Base-by-base conservation (phyloP, 2,329 filamentous ascomycete species). In the Myriosclerotinia duriaeana region DNA sequence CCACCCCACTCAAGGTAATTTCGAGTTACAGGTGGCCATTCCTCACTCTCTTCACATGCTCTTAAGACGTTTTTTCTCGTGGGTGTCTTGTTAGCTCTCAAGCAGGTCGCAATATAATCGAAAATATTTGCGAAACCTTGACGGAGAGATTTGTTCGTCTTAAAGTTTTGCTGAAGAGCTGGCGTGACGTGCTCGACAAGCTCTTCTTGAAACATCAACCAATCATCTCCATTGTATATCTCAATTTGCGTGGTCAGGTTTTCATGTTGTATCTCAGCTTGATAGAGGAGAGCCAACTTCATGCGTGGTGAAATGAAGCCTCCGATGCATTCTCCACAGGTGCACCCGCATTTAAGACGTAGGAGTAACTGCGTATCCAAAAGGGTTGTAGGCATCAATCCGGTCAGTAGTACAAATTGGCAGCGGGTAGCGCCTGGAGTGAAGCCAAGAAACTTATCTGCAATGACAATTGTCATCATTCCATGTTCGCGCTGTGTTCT, bases 221-320 rank as follows among this genome's bases (percentile, higher is more conserved):
- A 56, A 42, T 26, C 54, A 6, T 26, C 22, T 26, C 54, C 38
- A 22, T 17, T 12, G 17, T 7, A 11, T 36, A 42, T 42, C n/a
- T 56, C 14, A 11, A 56, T 40, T 15, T n/a, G n/a, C 38, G 26
- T n/a, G 40, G 40, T 26, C 36, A 56, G n/a, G 17, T 5, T 20
- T 1, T 56, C 36, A 26, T 56, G 17, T 42, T 14, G 74, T 76
- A 66, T 55, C 62, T 77, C 71, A 8, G 75, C 76, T 58, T 76
- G 69, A 64, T 50, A 71, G 5, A 72, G 20, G 26, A 79, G 72
- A 42, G 72, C 73, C 52, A 66, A 65, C n/a, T 68, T 74, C 76
- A 78, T 79, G 54, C 77, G 75, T 20, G 77, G 75, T 56, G 77
- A 79, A 48, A 80, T 62, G 69, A 80, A 78, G 3, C 78, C 78